These are phyloP conservation scores for Trebouxia sp. DNA, from an alignment of 139 green algal species.

Conservation along the genomic window DNA sequence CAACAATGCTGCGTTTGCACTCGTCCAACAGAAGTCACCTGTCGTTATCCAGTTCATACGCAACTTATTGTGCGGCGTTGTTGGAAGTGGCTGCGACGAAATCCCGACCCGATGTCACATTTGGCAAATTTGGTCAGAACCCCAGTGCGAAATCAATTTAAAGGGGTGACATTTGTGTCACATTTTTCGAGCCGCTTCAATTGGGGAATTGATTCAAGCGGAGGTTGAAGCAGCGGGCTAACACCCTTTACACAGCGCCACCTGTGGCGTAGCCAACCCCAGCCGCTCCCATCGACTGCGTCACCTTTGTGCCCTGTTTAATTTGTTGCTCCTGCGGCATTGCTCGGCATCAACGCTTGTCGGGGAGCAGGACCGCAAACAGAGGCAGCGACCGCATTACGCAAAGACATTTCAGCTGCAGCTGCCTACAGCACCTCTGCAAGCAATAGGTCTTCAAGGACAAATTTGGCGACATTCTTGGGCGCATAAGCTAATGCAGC, in stretches of 20 bases:
- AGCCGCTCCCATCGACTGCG: not conserved
- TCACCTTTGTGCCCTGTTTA: too few species aligned
- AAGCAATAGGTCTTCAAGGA: not conserved
- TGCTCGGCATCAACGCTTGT: too few species aligned
- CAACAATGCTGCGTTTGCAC: too few species aligned
- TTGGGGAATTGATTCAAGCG: not conserved
- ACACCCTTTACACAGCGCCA: constrained; percentile 10
- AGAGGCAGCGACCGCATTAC: not conserved
- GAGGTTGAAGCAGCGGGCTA: constrained; percentile 18
- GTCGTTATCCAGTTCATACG: too few species aligned
- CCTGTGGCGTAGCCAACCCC: constrained; percentile 12
- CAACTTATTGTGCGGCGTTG: too few species aligned
- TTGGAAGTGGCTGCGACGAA: too few species aligned
- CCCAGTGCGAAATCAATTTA: not conserved
- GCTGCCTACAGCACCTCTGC: too few species aligned
- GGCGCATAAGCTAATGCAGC: not conserved
- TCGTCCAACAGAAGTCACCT: too few species aligned
- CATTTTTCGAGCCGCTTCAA: not conserved
- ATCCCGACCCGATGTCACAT: too few species aligned
- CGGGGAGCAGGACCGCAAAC: not conserved
- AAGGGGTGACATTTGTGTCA: not conserved
- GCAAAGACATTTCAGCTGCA: not conserved
- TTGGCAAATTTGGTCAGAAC: not conserved
- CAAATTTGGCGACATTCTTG: too few species aligned
- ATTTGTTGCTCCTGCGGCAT: too few species aligned